A percentile compares a stretch with the other conserved stretches of the same genome.
Conservation (phyloP, 2,329 filamentous ascomycete genomes). For the Nemania sp. region DNA sequence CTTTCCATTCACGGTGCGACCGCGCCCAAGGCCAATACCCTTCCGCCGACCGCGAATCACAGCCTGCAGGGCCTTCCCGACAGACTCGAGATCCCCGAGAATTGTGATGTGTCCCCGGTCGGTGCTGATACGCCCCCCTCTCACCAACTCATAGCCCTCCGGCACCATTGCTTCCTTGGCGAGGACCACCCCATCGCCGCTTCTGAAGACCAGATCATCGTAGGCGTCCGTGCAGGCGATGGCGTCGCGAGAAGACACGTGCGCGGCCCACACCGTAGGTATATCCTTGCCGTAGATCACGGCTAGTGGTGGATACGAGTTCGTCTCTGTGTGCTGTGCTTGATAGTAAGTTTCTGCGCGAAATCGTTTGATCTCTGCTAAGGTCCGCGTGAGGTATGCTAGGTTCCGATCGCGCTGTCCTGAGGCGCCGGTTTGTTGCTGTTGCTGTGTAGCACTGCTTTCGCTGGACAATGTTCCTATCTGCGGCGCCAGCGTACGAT, state of each 20-base stretch:
- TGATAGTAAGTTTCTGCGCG: constrained; percentile 78
- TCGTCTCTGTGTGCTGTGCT: constrained; percentile 69
- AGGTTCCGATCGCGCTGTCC: constrained; percentile 62
- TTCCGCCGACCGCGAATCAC: constrained; percentile 74
- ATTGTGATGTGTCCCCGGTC: constrained; percentile 90
- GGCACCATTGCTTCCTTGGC: constrained; percentile 89
- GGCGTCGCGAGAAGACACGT: constrained; percentile 76
- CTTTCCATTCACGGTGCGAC: constrained; percentile 1
- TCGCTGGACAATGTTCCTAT: constrained; percentile 55
- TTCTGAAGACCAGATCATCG: constrained; percentile 86
- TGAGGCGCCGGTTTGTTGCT: constrained; percentile 32
- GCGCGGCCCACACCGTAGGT: constrained; percentile 85
- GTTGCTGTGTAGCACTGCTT: constrained; percentile 44
- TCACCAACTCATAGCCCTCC: constrained; percentile 78
- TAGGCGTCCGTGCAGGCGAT: constrained; percentile 84
- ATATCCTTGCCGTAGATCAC: constrained; percentile 89
- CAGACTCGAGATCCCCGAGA: constrained; percentile 83
- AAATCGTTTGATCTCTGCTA: constrained; percentile 78
- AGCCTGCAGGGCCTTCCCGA: constrained; percentile 79
- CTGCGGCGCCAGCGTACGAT: constrained; percentile 60
- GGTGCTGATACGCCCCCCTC: constrained; percentile 79
- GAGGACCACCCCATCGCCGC: constrained; percentile 89
- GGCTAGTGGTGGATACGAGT: constrained; percentile 83
- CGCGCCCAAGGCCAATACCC: constrained; percentile 74
- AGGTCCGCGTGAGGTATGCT: constrained; percentile 79